These are phyloP conservation scores for Orobanche coerulescens DNA, from an alignment of 257 asterid genomes.

Conservation along the genomic window DNA sequence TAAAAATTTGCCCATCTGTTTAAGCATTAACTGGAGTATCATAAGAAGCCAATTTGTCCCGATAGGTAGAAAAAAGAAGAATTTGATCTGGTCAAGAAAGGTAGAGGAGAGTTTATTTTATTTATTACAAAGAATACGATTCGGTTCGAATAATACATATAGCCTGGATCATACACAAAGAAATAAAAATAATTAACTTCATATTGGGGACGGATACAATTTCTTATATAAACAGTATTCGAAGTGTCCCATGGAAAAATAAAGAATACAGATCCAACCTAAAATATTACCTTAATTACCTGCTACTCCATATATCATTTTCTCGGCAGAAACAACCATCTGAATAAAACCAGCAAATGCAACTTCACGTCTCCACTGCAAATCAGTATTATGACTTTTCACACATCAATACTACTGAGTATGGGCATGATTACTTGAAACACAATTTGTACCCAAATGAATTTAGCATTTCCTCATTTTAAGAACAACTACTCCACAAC, in stretches of 20 bases:
- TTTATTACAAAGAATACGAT: too few relatives aligned
- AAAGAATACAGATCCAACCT: neutral
- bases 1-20: too few relatives aligned
- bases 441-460: neutral
- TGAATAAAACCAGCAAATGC: constrained; percentile 97
- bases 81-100: too few relatives aligned
- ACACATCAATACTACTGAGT: constrained; percentile 12
- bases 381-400: neutral
- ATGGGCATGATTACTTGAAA: neutral
- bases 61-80: too few relatives aligned
- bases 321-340: constrained; percentile 86
- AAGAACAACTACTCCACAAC: neutral
- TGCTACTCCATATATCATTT: constrained; percentile 81
- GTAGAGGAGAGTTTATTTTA: too few relatives aligned
- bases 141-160: too few relatives aligned
- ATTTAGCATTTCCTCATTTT: constrained; percentile 3
- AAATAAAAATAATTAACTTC: too few relatives aligned
- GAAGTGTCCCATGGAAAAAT: neutral
- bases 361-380: constrained; percentile 91
- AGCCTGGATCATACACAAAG: too few relatives aligned
- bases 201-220: too few relatives aligned
- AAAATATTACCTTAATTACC: constrained; percentile 61
- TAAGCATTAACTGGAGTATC: too few relatives aligned
- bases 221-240: too few relatives aligned
- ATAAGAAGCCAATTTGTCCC: too few relatives aligned